phyloP scores from a whole-genome alignment of 768 basidiomycete species.

The Collybiopsis luxurians region DNA sequence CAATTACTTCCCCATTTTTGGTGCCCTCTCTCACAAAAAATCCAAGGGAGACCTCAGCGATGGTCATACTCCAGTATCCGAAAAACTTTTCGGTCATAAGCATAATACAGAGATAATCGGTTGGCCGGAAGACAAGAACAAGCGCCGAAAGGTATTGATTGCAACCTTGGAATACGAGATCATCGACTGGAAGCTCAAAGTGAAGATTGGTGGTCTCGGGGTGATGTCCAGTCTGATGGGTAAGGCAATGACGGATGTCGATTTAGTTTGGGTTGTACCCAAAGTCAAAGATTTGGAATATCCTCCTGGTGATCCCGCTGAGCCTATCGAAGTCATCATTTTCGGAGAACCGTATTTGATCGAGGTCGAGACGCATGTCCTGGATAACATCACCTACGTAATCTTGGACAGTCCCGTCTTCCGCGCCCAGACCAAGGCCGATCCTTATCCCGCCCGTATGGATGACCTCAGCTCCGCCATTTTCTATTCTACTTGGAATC shows the following conservation, averaged over 20 bases:
- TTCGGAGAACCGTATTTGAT: constrained; percentile 96
- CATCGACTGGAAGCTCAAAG: constrained; percentile 96
- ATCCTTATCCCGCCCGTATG: constrained; percentile 97
- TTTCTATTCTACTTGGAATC: constrained; percentile 98
- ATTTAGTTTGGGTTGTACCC: constrained; percentile 90
- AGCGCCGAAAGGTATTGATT: constrained; percentile 89
- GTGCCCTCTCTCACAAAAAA: constrained; percentile 60
- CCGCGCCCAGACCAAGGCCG: constrained; percentile 93
- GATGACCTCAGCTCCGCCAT: constrained; percentile 95
- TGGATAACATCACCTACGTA: constrained; percentile 96
- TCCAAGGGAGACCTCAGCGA: constrained; percentile 51
- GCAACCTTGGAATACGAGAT: constrained; percentile 95
- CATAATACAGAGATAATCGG: constrained; percentile 75
- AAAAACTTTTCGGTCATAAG: constrained; percentile 70
- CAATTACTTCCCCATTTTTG: constrained; percentile 89
- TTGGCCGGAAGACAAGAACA: constrained; percentile 93
- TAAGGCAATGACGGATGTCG: constrained; percentile 97
- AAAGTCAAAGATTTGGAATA: constrained; percentile 96
- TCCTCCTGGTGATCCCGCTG: constrained; percentile 86
- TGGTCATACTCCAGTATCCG: constrained; percentile 57
- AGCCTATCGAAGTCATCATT: constrained; percentile 95
- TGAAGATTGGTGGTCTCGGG: constrained; percentile 96
- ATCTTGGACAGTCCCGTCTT: constrained; percentile 95
- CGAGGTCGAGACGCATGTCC: constrained; percentile 88
- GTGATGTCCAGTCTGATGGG: constrained; percentile 99